Evolutionary conservation across 2,329 filamentous ascomycete genomes (phyloP).

Genomic region (Claviceps cyperi): DNA sequence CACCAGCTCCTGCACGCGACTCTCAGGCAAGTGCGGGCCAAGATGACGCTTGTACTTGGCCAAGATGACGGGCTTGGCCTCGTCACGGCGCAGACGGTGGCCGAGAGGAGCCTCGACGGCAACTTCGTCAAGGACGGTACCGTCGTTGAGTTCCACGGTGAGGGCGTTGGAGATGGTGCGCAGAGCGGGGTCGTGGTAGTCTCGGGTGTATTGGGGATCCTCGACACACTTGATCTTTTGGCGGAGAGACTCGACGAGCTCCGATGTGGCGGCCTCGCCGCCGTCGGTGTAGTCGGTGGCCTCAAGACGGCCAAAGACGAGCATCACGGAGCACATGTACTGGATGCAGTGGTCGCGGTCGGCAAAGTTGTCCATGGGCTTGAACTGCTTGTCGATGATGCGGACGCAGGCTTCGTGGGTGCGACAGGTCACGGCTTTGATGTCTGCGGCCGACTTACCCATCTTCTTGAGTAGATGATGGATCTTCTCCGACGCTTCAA

Average conservation of each 20-base stretch:
- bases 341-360: slow-evolving; percentile 99
- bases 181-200: slow-evolving; percentile 89
- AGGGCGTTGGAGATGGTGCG: slow-evolving; percentile 96
- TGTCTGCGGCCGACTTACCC: slow-evolving; percentile 87
- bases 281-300: slow-evolving; percentile 90
- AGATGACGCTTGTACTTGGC: slow-evolving; percentile 93
- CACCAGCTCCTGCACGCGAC: slow-evolving; percentile 68
- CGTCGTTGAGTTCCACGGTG: slow-evolving; percentile 88
- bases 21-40: slow-evolving; percentile 63
- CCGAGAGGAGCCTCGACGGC: slow-evolving; percentile 89
- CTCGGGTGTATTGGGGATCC: slow-evolving; percentile 82
- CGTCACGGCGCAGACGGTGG: slow-evolving; percentile 78
- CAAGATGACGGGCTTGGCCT: slow-evolving; percentile 95
- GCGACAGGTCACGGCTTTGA: slow-evolving; percentile 84
- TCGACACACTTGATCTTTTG: slow-evolving; percentile 93
- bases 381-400: slow-evolving; percentile 99
- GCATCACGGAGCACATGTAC: slow-evolving; percentile 97
- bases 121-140: slow-evolving; percentile 79
- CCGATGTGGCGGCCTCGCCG: slow-evolving; percentile 78
- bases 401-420: slow-evolving; percentile 97
- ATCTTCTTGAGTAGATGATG: slow-evolving; percentile 66
- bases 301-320: slow-evolving; percentile 84
- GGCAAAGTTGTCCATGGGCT: slow-evolving; percentile 99
- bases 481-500: slow-evolving; percentile 85
- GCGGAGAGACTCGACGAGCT: slow-evolving; percentile 79